Evolutionary conservation across 75 land plant genomes (phyloP), one percentile per base, ranked within the genome.

Genomic region (Isoetes taiwanensis): DNA sequence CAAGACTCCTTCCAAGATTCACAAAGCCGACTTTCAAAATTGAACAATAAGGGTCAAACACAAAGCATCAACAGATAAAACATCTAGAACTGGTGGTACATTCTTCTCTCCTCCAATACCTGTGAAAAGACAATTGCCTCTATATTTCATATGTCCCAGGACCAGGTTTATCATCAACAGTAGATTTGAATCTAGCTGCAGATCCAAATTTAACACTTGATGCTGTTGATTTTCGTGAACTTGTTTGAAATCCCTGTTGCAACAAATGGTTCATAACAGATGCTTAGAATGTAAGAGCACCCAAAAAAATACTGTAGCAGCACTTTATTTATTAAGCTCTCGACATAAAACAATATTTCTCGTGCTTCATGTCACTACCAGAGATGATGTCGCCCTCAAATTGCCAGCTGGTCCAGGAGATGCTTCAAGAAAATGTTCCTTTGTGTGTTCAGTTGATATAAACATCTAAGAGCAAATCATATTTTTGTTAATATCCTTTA

Each of bases 361-460:
- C 4, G 4, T 5, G 16, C 4, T 43, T 8, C 23, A 17, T 43
- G 50, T 32, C 6, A 57, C 31, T 25, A 67, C 70, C 48, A 67
- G 31, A 27, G 70, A 67, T 20, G 70, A 43, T 12, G 35, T 19
- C 14, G 32, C 30, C 26, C 41, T 52, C 8, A 33, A 50, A 14
- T 29, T 34, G 17, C 46, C 32, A 2, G 37, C 70, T 11, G 70
- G 70, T 23, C 70, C 70, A 10, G 41, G 55, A 3, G 70, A 67
- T 25, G 25, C 53, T 34, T 67, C 56, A 2, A 62, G 63, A 34
- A 32, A 52, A 20, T 67, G 54, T 24, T 56, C 63, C 53, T 59
- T 59, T 30, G 59, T 63, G 31, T 67, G 70, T 26, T 67, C 70
- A 33, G 21, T 34, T 26, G 70, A 67, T 54, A 67, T 42, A 50